These are phyloP conservation scores for Clavispora carvajalis DNA, from an alignment of 805 yeast species.

Conservation along the genomic window DNA sequence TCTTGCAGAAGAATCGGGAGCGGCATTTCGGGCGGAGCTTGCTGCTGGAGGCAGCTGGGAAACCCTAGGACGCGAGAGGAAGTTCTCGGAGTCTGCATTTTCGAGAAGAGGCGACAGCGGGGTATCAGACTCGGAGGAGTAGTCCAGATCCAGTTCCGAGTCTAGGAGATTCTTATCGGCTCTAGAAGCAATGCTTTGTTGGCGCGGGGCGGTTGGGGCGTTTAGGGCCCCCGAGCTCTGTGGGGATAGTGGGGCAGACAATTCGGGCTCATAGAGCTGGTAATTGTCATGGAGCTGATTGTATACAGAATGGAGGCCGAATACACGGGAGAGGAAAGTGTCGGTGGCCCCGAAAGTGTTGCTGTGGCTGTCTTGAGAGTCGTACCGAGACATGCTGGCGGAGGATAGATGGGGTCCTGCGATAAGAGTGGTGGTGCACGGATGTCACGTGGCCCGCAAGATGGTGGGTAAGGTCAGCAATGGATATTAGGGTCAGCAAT, in stretches of 20 bases:
- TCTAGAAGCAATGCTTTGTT: not conserved
- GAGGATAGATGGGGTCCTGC: constrained; percentile 1
- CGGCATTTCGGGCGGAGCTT: not conserved
- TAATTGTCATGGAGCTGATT: constrained; percentile 36
- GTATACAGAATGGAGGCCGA: constrained; percentile 47
- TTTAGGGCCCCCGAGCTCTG: not conserved
- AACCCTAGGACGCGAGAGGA: not conserved
- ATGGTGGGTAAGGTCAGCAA: too few relatives aligned
- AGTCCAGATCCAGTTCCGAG: constrained; percentile 32
- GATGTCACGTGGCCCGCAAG: not conserved
- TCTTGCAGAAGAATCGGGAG: not conserved
- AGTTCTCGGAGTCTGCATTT: not conserved
- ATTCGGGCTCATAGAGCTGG: constrained; percentile 27
- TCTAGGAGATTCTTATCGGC: constrained; percentile 20
- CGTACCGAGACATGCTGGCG: constrained; percentile 5
- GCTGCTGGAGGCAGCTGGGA: not conserved
- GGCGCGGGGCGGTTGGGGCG: not conserved
- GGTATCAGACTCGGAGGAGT: constrained; percentile 20
- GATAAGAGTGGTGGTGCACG: constrained; percentile 1
- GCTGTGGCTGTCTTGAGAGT: not conserved
- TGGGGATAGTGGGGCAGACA: not conserved
- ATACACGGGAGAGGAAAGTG: constrained; percentile 60
- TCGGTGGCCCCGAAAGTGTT: constrained; percentile 24
- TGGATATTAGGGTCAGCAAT: not conserved
- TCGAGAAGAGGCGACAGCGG: constrained; percentile 14